Base-by-base conservation (phyloP, 768 basidiomycete species). In the Cyclocybe cylindracea region DNA sequence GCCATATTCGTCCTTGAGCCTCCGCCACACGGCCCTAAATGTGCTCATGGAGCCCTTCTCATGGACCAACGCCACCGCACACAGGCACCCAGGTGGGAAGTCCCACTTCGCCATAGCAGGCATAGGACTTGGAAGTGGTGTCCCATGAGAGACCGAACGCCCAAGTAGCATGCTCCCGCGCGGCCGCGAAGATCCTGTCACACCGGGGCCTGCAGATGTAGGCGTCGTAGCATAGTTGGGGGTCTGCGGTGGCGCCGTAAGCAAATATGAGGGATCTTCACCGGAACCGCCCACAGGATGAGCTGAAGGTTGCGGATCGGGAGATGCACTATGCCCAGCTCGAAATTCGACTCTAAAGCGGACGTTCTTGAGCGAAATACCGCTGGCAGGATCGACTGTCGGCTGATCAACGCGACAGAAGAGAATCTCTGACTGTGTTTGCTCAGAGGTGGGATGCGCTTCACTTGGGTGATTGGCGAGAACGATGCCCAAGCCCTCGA, bases 31-130 rank as follows among this genome's bases (percentile, higher is more conserved):
- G 5, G 78, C 72, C 67, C 85, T 87, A 75, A 97, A 96, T 41
- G 89, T 86, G 48, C 91, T 87, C 63, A 89, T 78, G 5, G 93
- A 91, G 19, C 95, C 95, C 69, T 94, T 97, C 75, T 97, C 94
- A 57, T 91, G 86, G 18, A 90, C 79, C 59, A 98, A 72, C 48
- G 85, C 84, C 54, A 95, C 80, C 39, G 83, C 84, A 39, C 88
- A 89, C 49, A 63, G 54, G 58, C 71, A 72, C 1, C 73, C 77
- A 10, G 66, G 63, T 10, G 76, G 74, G 38, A 73, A 37, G 10
- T 68, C 66, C 57, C 61, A 63, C 46, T 55, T 60, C 9, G 50
- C 31, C 9, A 48, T 44, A 36, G 38, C 52, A 24, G 24, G 24
- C 48, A 58, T 39, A 10, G 63, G 63, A 37, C 63, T 61, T 8